Conservation (phyloP, 1,284 basidiomycete species). For the Ganoderma meredithae region DNA sequence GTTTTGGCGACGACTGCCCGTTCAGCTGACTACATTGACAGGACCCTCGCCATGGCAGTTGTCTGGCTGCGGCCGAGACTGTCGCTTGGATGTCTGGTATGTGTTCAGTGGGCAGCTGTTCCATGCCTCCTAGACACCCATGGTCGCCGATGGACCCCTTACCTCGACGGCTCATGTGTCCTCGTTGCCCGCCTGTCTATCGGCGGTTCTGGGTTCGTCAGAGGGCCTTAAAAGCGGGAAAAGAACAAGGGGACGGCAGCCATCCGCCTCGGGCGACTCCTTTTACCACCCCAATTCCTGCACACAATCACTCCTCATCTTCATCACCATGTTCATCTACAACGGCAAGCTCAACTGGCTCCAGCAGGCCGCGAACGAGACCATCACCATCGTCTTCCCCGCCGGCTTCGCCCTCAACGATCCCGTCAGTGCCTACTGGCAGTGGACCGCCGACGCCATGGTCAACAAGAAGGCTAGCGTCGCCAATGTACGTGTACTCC, state of each 20-base stretch:
- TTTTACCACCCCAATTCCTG: not conserved
- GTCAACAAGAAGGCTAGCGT: not conserved
- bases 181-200: not conserved
- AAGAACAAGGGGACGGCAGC: not conserved
- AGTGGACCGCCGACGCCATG: not conserved
- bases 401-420: slow-evolving; percentile 1
- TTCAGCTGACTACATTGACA: not conserved
- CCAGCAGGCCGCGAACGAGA: not conserved
- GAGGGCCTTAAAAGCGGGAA: not conserved
- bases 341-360: not conserved
- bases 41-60: not conserved
- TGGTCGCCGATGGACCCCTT: not conserved
- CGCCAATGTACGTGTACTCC: not conserved
- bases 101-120: not conserved
- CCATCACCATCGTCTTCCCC: slow-evolving; percentile 1
- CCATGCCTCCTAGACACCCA: not conserved
- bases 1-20: not conserved
- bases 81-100: not conserved
- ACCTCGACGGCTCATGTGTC: not conserved
- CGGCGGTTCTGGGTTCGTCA: too few relatives aligned
- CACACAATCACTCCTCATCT: not conserved
- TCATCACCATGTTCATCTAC: not conserved
- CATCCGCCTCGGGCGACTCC: not conserved
- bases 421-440: not conserved
- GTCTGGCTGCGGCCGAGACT: not conserved